phyloP scores from a whole-genome alignment of 2,329 filamentous ascomycete species.

The Aspergillaceae sp. region DNA sequence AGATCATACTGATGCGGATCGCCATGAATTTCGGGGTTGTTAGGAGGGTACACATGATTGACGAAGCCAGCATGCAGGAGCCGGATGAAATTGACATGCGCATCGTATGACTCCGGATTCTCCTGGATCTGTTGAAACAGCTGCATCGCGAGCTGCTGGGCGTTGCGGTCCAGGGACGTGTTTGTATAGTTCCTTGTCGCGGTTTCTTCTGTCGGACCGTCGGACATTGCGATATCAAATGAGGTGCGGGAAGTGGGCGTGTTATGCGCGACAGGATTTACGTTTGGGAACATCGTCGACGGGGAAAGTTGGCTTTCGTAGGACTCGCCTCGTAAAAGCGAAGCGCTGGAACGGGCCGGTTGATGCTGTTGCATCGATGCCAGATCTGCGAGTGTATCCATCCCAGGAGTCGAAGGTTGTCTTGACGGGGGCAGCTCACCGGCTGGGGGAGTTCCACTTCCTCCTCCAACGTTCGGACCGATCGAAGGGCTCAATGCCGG shows the following conservation, averaged over 20 bases:
- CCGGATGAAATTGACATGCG: conserved; percentile 39
- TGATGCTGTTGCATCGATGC: conserved; percentile 42
- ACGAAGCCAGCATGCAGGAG: conserved; percentile 40
- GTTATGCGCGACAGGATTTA: conserved; percentile 29
- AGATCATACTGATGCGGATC: conserved; percentile 40
- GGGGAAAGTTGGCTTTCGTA: conserved; percentile 37
- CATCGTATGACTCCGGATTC: conserved; percentile 40
- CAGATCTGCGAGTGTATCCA: conserved; percentile 42
- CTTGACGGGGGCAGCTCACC: conserved; percentile 27
- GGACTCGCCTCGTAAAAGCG: conserved; percentile 31
- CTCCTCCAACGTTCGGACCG: conserved; percentile 17
- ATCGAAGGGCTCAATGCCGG: conserved; percentile 25
- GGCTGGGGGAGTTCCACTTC: conserved; percentile 29
- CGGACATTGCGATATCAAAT: conserved; percentile 39
- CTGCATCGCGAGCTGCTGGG: conserved; percentile 33
- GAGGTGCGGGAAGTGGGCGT: conserved; percentile 35
- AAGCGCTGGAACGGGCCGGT: conserved; percentile 30
- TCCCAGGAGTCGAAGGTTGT: conserved; percentile 38
- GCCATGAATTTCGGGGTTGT: conserved; percentile 36
- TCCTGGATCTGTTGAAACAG: conserved; percentile 36
- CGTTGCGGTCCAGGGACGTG: conserved; percentile 34
- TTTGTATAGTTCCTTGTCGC: conserved; percentile 33
- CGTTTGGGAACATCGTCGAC: conserved; percentile 33
- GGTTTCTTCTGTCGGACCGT: conserved; percentile 29
- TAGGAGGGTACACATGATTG: conserved; percentile 39